A percentile compares a stretch with the other conserved stretches of the same genome.
phyloP scores from a whole-genome alignment of 2,329 filamentous ascomycete genomes.

The Cyclaneusma minus region DNA sequence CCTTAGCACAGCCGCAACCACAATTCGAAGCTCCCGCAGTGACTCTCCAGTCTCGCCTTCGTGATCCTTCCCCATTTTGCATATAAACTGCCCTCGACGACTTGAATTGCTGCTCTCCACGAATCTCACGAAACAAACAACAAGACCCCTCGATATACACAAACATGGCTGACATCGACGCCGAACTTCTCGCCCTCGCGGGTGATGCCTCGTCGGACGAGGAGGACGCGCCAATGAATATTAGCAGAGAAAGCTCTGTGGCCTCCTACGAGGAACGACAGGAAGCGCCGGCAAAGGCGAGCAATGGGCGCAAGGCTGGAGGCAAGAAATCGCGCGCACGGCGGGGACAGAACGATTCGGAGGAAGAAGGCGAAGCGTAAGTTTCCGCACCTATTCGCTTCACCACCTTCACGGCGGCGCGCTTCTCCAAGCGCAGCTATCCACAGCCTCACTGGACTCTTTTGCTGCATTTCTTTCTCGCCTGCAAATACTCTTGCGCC shows the following conservation, averaged over 20 bases:
- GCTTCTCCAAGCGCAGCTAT: too few species aligned
- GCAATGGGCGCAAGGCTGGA: conserved; percentile 29
- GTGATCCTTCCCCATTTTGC: too few species aligned
- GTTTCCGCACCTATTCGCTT: conserved; percentile 21
- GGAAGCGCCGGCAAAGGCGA: conserved; percentile 20
- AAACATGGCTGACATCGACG: conserved; percentile 78
- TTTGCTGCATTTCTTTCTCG: too few species aligned
- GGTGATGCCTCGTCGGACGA: conserved; percentile 52
- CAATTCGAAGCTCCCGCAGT: too few species aligned
- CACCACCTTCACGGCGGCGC: conserved; percentile 3
- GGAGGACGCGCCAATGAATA: conserved; percentile 28
- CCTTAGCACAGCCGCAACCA: too few species aligned
- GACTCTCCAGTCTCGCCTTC: too few species aligned
- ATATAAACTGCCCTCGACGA: too few species aligned
- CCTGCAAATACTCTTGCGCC: too few species aligned
- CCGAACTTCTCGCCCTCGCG: conserved; percentile 84
- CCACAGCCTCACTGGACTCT: too few species aligned
- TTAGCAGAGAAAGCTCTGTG: conserved; percentile 37
- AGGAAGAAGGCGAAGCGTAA: conserved; percentile 76
- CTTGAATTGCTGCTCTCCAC: too few species aligned
- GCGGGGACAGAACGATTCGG: conserved; percentile 40
- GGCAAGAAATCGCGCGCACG: conserved; percentile 27
- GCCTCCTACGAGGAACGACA: conserved; percentile 27
- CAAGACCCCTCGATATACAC: too few species aligned
- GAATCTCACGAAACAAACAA: too few species aligned